These are phyloP conservation scores for Rutstroemia sp. DNA, from an alignment of 2,329 filamentous ascomycete genomes.

Conservation along the genomic window DNA sequence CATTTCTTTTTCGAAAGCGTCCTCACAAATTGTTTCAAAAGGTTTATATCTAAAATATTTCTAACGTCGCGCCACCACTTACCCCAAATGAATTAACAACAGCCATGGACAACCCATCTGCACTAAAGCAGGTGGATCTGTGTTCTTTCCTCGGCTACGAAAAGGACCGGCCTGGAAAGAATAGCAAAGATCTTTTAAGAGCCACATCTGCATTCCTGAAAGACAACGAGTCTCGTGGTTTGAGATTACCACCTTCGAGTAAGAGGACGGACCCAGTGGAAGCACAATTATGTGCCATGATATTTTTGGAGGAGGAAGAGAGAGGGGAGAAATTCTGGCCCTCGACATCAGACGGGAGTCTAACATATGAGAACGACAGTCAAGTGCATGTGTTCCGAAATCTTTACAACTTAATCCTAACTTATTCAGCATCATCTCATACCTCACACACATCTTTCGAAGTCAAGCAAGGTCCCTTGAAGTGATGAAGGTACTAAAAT, in stretches of 20 bases:
- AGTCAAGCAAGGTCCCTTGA: slow-evolving; percentile 7
- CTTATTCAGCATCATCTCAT: slow-evolving; percentile 3
- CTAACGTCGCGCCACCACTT: no score
- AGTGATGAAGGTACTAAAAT: background rate
- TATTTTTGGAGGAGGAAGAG: slow-evolving; percentile 8
- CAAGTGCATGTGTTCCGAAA: background rate
- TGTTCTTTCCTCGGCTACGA: slow-evolving; percentile 11
- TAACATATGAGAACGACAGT: slow-evolving; percentile 5
- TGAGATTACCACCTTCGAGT: slow-evolving; percentile 1
- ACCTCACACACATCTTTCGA: slow-evolving; percentile 4
- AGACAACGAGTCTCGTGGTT: slow-evolving; percentile 6
- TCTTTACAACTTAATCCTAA: background rate
- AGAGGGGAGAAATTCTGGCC: slow-evolving; percentile 9
- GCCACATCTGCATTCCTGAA: slow-evolving; percentile 2
- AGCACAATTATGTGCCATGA: slow-evolving; percentile 7
- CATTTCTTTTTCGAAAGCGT: background rate
- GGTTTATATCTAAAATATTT: no score
- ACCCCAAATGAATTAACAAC: background rate
- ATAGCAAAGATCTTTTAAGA: slow-evolving; percentile 5
- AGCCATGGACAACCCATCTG: background rate
- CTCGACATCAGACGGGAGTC: background rate
- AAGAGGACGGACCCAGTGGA: background rate
- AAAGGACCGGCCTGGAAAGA: slow-evolving; percentile 2
- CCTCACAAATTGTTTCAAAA: background rate
- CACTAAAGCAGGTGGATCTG: slow-evolving; percentile 6